phyloP scores from a whole-genome alignment of 148 eudicot species.

The Cornus kousa region DNA sequence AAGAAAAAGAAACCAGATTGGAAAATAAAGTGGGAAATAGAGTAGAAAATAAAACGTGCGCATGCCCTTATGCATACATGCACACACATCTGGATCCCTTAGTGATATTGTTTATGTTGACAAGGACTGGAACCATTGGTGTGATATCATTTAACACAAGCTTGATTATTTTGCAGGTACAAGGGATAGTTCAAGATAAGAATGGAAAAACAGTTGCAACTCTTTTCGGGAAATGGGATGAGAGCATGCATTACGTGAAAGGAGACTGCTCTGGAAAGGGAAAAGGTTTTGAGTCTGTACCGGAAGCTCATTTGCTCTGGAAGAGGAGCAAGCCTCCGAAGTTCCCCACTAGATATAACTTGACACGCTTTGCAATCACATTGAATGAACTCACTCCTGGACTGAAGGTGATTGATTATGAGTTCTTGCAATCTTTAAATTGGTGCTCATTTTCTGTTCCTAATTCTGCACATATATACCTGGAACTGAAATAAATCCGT shows the following conservation, averaged over 20 bases:
- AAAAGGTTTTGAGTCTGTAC: conserved; percentile 46
- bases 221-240: conserved; percentile 96
- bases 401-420: neutral
- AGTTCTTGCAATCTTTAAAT: neutral
- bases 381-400: conserved; percentile 79
- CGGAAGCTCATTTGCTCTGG: conserved; percentile 84
- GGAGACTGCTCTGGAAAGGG: conserved; percentile 80
- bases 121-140: neutral
- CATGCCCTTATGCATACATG: neutral
- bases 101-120: neutral
- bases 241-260: conserved; percentile 82
- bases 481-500: neutral
- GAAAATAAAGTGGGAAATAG: neutral
- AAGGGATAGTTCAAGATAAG: conserved; percentile 85
- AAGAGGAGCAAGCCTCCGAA: conserved; percentile 75
- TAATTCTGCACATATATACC: neutral
- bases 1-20: no score
- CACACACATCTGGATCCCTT: neutral
- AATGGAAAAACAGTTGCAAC: conserved; percentile 85
- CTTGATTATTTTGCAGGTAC: conserved; percentile 56
- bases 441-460: neutral
- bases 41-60: no score
- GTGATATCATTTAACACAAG: neutral
- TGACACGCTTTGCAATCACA: conserved; percentile 92
- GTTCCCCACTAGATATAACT: conserved; percentile 83